These are phyloP conservation scores for Alternaria arbusti DNA, from an alignment of 2,329 filamentous ascomycete genomes.

Conservation along the genomic window DNA sequence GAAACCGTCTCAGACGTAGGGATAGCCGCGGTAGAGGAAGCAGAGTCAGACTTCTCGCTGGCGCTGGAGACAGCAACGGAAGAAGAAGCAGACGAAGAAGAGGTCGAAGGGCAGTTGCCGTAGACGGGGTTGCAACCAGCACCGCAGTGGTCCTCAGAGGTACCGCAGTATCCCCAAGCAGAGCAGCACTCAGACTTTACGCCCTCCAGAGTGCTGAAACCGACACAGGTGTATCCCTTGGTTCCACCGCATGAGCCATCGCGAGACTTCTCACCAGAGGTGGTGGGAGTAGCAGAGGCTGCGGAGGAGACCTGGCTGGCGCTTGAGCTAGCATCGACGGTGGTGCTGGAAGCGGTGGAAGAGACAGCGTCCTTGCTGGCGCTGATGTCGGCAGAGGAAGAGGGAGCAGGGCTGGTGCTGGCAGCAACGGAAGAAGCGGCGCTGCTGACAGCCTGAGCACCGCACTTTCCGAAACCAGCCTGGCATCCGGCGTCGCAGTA, in stretches of 20 bases:
- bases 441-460: background rate
- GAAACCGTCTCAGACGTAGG: background rate
- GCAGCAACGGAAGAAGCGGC: background rate
- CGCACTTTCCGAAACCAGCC: conserved; percentile 20
- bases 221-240: conserved; percentile 31
- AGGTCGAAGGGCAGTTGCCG: conserved; percentile 26
- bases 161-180: conserved; percentile 49
- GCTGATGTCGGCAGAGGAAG: background rate
- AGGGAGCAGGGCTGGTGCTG: background rate
- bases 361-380: background rate
- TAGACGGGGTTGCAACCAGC: conserved; percentile 38
- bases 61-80: conserved; percentile 1
- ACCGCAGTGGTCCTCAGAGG: conserved; percentile 35
- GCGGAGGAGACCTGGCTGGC: conserved; percentile 8
- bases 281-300: conserved; percentile 14
- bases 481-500: conserved; percentile 36
- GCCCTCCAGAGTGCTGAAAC: conserved; percentile 20
- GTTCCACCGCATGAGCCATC: conserved; percentile 31
- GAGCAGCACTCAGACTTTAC: conserved; percentile 54
- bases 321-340: background rate
- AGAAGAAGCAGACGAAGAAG: background rate
- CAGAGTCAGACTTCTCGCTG: conserved; percentile 10
- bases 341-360: conserved; percentile 10
- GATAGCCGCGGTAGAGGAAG: background rate
- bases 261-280: conserved; percentile 15